Base-by-base conservation (phyloP, 306 rosid species). In the Arachis hypogaea region DNA sequence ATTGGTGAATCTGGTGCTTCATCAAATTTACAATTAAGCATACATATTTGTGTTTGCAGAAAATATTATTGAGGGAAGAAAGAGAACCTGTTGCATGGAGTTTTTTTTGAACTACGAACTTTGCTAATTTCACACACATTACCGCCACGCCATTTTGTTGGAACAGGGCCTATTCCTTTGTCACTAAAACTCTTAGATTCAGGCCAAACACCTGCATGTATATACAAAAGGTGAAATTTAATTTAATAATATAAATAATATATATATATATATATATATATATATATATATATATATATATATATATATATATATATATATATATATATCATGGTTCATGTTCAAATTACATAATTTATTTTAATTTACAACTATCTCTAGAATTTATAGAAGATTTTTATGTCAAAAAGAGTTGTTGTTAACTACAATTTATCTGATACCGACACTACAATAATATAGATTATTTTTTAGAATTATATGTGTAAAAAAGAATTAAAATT, bases 121-220 rank as follows among this genome's bases (percentile, higher is more conserved):
- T 55, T 58, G 43, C 9, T 77, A 57, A 69, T 78, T 64, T 85
- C 80, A 72, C 96, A 92, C 10, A 28, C 46, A 0, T 74, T 70
- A 1, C 74, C 44, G 0, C 98, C 96, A 29, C 77, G 78, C 96
- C 98, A 92, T 62, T 77, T 86, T 18, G 84, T 1, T 7, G 98
- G 92, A 12, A 89, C 11, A 3, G 88, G 89, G 3, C 96, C 92
- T 2, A 78, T 30, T 28, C 98, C 96, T 28, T 47, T 77, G 29
- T 90, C 96, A 7, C 38, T 78, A 68, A 92, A 92, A 79, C 96
- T 92, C 73, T 14, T 55, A 0, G 93, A 86, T 72, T 92, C 91
- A 0, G 98, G 98, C 98, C 94, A 90, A 55, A 80, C 89, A 78
- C 93, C 93, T 22, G 28, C 0, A 22, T 1, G 28, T 1, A 22